These are phyloP conservation scores for Sequoiadendron giganteum DNA, from an alignment of 75 land plant genomes.

Conservation along the genomic window DNA sequence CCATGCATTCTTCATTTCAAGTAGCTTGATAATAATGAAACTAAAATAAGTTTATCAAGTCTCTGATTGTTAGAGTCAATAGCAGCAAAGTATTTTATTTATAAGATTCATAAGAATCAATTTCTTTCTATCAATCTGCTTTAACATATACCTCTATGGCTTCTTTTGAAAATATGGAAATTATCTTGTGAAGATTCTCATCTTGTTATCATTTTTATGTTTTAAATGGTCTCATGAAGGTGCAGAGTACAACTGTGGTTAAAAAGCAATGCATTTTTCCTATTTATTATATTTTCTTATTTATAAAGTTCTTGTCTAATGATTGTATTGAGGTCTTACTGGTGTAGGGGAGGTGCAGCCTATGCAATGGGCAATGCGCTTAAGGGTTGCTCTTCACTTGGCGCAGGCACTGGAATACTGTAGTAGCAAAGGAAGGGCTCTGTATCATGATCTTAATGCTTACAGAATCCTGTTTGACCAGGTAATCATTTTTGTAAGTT, in stretches of 20 bases:
- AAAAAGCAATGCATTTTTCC: neutral
- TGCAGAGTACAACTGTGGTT: neutral
- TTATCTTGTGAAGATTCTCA: neutral
- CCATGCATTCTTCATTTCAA: neutral
- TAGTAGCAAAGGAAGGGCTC: constrained; percentile 50
- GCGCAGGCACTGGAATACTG: constrained; percentile 79
- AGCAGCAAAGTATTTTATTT: neutral
- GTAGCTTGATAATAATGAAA: neutral
- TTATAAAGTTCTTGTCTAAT: neutral
- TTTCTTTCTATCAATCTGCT: neutral
- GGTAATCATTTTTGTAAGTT: constrained; percentile 25
- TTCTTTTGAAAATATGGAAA: neutral
- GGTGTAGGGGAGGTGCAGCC: constrained; percentile 75
- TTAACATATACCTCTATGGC: neutral
- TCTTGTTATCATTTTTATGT: neutral
- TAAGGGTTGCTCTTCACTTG: constrained; percentile 69
- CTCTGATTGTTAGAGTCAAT: neutral
- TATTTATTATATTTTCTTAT: neutral
- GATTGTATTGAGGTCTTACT: neutral
- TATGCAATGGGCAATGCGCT: constrained; percentile 81
- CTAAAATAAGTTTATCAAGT: neutral
- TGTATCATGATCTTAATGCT: constrained; percentile 79
- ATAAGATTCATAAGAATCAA: neutral
- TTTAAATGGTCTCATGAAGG: neutral
- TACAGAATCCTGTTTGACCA: constrained; percentile 71